Base-by-base conservation (phyloP, 73 alveolate species). In the Halteria grandinella region DNA sequence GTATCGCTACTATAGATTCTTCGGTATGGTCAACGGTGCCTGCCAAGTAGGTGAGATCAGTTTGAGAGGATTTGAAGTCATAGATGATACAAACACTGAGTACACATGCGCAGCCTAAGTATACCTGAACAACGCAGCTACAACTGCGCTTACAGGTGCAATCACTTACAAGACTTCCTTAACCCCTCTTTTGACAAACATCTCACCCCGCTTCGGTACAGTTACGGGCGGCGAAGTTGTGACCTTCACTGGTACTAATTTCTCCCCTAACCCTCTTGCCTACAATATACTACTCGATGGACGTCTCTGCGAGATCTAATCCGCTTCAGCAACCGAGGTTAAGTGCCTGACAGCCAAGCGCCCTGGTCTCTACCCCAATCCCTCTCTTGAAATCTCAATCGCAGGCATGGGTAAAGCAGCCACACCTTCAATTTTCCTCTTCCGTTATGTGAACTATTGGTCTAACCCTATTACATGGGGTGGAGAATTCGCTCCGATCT, bases 211-310 rank as follows among this genome's bases (percentile, higher is more conserved):
- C 48, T 54, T 15, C 21, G 89, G 89, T 15, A 58, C 75, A 3
- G 64, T 40, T 36, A 27, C 45, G 59, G 95, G 95, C 0, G 89
- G 89, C 0, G 86, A 59, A 4, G 34, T 79, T 0, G 78, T 87
- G 29, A 50, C 79, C n/a, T 51, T 87, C 54, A 50, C 84, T 5
- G 91, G 95, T 0, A 18, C 77, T 8, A 59, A 57, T 41, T 87
- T 87, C 83, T 8, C 73, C 0, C 11, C 85, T 8, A 23, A 55
- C 5, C 32, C 80, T 32, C 20, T 73, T 27, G 49, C 57, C n/a
- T 73, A 77, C 8, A 1, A 40, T 1, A 84, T 89, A 0, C 5
- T 53, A 8, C 70, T 89, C 17, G 97, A 89, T 48, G 94, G 81
- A 0, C 72, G 85, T 8, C 69, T 0, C 7, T 89, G 97, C 44